phyloP scores from a whole-genome alignment of 75 land plant species.

The Cupressus sempervirens region DNA sequence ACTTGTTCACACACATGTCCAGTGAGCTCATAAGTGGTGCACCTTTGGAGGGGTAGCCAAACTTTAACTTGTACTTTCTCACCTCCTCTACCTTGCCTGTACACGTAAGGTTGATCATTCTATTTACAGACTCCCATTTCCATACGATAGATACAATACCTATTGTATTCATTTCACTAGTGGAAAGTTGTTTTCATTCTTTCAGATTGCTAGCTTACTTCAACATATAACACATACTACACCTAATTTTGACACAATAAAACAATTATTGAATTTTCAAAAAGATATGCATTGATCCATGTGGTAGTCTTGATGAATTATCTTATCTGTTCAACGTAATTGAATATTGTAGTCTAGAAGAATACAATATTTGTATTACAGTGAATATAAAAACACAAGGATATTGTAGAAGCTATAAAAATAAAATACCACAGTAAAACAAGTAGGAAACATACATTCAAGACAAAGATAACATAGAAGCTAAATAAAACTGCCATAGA shows the following conservation, averaged over 20 bases:
- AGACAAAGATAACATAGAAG: neutral
- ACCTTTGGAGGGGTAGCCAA: too few relatives aligned
- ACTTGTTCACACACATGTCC: too few relatives aligned
- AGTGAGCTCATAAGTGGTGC: too few relatives aligned
- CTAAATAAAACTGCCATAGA: neutral
- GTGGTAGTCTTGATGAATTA: neutral
- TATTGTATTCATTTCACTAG: too few relatives aligned
- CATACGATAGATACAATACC: too few relatives aligned
- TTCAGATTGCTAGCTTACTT: too few relatives aligned
- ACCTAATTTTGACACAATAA: neutral
- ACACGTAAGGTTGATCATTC: too few relatives aligned
- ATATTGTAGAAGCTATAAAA: neutral
- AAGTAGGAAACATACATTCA: neutral
- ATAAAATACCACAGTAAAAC: neutral
- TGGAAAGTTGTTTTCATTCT: too few relatives aligned
- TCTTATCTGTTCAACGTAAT: neutral
- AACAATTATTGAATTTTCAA: neutral
- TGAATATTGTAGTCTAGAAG: neutral
- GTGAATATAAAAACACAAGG: neutral
- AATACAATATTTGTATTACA: neutral
- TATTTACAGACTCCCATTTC: too few relatives aligned
- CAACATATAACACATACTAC: neutral
- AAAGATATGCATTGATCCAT: neutral
- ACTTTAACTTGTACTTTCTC: too few relatives aligned
- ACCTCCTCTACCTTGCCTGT: too few relatives aligned